Conservation (phyloP, 1,284 basidiomycete species). For the Cryptococcus sp. region DNA sequence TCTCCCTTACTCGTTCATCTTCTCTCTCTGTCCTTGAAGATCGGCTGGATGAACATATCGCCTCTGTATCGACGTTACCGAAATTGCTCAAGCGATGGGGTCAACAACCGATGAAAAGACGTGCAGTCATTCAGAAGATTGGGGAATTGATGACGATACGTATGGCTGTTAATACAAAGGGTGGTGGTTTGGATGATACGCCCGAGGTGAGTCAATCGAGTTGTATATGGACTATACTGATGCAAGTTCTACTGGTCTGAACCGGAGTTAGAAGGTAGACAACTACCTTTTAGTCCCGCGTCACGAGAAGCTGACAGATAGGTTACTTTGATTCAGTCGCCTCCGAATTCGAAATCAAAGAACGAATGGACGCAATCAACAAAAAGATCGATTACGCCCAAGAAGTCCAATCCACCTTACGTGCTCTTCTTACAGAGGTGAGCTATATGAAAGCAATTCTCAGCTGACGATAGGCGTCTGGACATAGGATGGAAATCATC, state of each 20-base stretch:
- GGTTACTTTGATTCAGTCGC: conserved; percentile 79
- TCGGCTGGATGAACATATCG: conserved; percentile 72
- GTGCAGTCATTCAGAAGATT: conserved; percentile 77
- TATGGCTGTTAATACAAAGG: conserved; percentile 78
- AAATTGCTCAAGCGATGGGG: conserved; percentile 69
- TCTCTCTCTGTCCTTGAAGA: conserved; percentile 76
- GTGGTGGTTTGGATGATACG: conserved; percentile 81
- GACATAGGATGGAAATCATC: conserved; percentile 83
- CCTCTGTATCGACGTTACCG: conserved; percentile 71
- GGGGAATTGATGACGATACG: conserved; percentile 82
- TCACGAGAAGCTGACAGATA: conserved; percentile 28
- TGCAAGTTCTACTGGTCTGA: conserved; percentile 83
- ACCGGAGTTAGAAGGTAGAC: conserved; percentile 75
- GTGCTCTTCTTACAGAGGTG: conserved; percentile 74
- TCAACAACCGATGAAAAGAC: conserved; percentile 70
- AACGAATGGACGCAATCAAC: conserved; percentile 73
- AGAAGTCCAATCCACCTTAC: conserved; percentile 60
- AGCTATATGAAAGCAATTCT: too few relatives aligned
- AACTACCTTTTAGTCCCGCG: not conserved
- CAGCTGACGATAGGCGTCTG: conserved; percentile 79
- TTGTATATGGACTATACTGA: conserved; percentile 3
- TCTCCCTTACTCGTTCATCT: conserved; percentile 80
- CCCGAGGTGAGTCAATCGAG: conserved; percentile 49
- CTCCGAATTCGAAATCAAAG: conserved; percentile 73
- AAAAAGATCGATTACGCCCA: conserved; percentile 90